Evolutionary conservation across 2,329 filamentous ascomycete genomes (phyloP).

Genomic region (Pseudogymnoascus sp.): DNA sequence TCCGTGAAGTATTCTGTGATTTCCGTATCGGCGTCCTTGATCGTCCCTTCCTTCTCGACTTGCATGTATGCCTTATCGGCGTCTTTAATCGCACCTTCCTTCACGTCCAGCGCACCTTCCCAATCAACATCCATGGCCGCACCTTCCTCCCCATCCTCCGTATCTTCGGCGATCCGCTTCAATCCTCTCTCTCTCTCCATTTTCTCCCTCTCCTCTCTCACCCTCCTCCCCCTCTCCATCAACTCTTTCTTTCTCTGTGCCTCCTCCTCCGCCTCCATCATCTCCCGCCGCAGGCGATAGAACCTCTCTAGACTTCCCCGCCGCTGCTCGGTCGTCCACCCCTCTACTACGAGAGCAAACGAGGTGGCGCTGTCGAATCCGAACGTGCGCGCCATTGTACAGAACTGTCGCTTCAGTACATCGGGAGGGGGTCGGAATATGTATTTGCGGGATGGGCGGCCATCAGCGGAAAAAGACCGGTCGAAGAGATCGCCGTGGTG

Average conservation of each 20-base stretch:
- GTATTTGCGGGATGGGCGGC: conserved; percentile 21
- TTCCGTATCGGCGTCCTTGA: not conserved
- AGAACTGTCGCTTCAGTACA: conserved; percentile 76
- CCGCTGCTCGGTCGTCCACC: conserved; percentile 78
- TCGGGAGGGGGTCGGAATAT: conserved; percentile 56
- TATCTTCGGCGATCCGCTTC: not conserved
- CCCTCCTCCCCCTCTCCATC: not conserved
- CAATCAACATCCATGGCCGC: not conserved
- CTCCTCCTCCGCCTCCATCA: conserved; percentile 8
- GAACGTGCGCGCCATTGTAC: conserved; percentile 74
- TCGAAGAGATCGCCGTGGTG: conserved; percentile 33
- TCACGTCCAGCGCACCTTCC: not conserved
- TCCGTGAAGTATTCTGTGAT: not conserved
- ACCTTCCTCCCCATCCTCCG: not conserved
- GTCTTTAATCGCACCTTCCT: not conserved
- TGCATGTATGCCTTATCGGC: not conserved
- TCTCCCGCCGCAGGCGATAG: conserved; percentile 52
- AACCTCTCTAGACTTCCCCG: conserved; percentile 72
- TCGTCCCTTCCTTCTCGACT: not conserved
- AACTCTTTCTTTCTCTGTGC: not conserved
- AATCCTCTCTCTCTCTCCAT: not conserved
- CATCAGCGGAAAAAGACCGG: conserved; percentile 11
- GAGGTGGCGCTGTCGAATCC: conserved; percentile 69
- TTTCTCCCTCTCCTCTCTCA: not conserved
- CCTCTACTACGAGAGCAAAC: conserved; percentile 85